Evolutionary conservation across 257 asterid species (phyloP).

Genomic region (Nicotiana undulata): DNA sequence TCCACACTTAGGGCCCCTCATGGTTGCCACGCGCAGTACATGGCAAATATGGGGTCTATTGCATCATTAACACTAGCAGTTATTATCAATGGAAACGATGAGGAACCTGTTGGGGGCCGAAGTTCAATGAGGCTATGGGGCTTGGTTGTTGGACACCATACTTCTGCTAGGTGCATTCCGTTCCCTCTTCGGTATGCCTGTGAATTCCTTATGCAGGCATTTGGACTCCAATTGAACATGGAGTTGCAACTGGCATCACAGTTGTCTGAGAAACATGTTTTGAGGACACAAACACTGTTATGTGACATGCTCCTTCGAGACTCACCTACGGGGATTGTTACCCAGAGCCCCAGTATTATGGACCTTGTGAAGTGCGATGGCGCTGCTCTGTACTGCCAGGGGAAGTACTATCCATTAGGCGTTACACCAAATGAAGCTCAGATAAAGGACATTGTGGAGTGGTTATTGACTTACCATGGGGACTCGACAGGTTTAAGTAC

Average conservation of each 20-base stretch:
- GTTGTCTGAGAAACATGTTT: slow-evolving; percentile 59
- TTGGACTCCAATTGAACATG: slow-evolving; percentile 80
- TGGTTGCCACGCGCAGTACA: slow-evolving; percentile 59
- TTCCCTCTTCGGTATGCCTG: slow-evolving; percentile 88
- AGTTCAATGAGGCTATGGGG: slow-evolving; percentile 86
- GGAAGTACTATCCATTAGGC: slow-evolving; percentile 55
- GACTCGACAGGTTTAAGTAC: slow-evolving; percentile 87
- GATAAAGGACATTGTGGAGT: slow-evolving; percentile 61
- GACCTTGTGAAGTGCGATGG: slow-evolving; percentile 84
- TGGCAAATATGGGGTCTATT: slow-evolving; percentile 63
- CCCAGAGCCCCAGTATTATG: slow-evolving; percentile 76
- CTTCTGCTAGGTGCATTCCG: slow-evolving; percentile 53
- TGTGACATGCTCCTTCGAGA: slow-evolving; percentile 86
- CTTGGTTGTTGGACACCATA: slow-evolving; percentile 83
- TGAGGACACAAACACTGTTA: slow-evolving; percentile 74
- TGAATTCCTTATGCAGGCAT: slow-evolving; percentile 87
- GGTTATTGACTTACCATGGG: slow-evolving; percentile 57
- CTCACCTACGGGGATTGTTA: slow-evolving; percentile 64
- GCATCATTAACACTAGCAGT: slow-evolving; percentile 53
- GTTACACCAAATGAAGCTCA: slow-evolving; percentile 65
- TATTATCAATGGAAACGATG: slow-evolving; percentile 52
- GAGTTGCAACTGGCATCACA: slow-evolving; percentile 72
- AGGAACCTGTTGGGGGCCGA: slow-evolving; percentile 41
- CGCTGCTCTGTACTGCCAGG: slow-evolving; percentile 69
- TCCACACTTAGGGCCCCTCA: slow-evolving; percentile 60